These are phyloP conservation scores for Punctularia strigosozonata DNA, from an alignment of 768 basidiomycete genomes.

Conservation along the genomic window DNA sequence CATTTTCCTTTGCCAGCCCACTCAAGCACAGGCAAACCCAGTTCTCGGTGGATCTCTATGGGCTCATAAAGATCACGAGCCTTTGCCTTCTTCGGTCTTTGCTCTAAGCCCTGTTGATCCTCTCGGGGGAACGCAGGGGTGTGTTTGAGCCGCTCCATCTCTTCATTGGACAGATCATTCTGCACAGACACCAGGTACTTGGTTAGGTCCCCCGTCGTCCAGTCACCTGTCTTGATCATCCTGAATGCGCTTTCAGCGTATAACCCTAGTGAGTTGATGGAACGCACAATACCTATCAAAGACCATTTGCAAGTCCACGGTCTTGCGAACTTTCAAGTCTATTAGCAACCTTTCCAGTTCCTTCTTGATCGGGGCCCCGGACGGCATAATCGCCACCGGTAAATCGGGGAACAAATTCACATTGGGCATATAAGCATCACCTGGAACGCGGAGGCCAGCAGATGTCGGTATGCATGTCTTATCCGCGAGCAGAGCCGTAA, in stretches of 20 bases:
- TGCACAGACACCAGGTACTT: constrained; percentile 82
- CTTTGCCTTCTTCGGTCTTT: constrained; percentile 26
- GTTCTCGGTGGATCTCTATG: constrained; percentile 48
- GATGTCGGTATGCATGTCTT: constrained; percentile 41
- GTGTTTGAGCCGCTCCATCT: constrained; percentile 42
- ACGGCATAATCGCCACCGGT: constrained; percentile 65
- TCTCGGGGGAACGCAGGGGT: constrained; percentile 73
- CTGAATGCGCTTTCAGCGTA: constrained; percentile 22
- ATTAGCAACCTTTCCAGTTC: constrained; percentile 59
- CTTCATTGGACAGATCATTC: constrained; percentile 41
- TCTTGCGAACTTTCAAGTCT: constrained; percentile 75
- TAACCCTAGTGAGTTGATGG: neutral
- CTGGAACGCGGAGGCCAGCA: constrained; percentile 59
- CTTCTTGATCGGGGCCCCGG: constrained; percentile 51
- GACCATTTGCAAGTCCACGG: constrained; percentile 88
- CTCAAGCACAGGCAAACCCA: constrained; percentile 75
- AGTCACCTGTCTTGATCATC: constrained; percentile 84
- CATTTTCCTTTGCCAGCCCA: constrained; percentile 79
- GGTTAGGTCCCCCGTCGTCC: constrained; percentile 77
- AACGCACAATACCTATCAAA: constrained; percentile 56
- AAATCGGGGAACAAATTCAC: constrained; percentile 86
- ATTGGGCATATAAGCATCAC: constrained; percentile 72
- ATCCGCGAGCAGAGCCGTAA: constrained; percentile 28
- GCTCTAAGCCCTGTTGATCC: constrained; percentile 11
- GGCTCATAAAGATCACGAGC: constrained; percentile 85